Percentiles rank a stretch among this genome's conserved stretches.
phyloP scores from a whole-genome alignment of 2,329 filamentous ascomycete genomes.

The Fusarium guadeloupense region DNA sequence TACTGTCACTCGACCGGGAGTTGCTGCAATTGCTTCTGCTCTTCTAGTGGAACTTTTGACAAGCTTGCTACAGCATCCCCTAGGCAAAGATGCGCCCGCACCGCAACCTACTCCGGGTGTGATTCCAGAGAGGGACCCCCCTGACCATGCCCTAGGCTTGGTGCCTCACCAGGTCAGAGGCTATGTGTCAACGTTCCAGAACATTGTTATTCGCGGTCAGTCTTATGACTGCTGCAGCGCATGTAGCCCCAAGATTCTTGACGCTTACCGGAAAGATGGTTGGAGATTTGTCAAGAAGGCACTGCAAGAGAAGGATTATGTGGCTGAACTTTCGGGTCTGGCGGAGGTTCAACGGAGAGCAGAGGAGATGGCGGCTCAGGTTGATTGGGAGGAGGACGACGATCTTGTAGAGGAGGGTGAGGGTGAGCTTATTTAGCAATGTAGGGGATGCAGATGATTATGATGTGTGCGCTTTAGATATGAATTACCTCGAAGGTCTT shows the following conservation, averaged over 20 bases:
- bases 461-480: conserved; percentile 9
- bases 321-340: conserved; percentile 78
- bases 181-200: conserved; percentile 78
- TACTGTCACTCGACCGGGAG: conserved; percentile 92
- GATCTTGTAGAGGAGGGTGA: conserved; percentile 44
- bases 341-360: conserved; percentile 74
- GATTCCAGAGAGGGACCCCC: conserved; percentile 63
- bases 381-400: conserved; percentile 72
- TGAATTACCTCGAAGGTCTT: conserved; percentile 2
- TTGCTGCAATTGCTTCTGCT: conserved; percentile 91
- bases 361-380: conserved; percentile 59
- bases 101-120: conserved; percentile 54
- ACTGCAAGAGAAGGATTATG: conserved; percentile 78
- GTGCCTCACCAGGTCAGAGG: conserved; percentile 85
- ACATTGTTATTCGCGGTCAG: conserved; percentile 75
- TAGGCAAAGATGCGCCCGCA: conserved; percentile 70
- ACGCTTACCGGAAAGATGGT: conserved; percentile 71
- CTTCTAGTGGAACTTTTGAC: conserved; percentile 90
- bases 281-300: conserved; percentile 83
- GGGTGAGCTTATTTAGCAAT: conserved; percentile 28
- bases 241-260: conserved; percentile 75
- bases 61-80: conserved; percentile 86
- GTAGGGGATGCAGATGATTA: not conserved
- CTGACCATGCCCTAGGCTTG: conserved; percentile 70
- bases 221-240: conserved; percentile 85